Base-by-base conservation (phyloP, 1,284 basidiomycete genomes). In the Fistulinella cinereoalba region DNA sequence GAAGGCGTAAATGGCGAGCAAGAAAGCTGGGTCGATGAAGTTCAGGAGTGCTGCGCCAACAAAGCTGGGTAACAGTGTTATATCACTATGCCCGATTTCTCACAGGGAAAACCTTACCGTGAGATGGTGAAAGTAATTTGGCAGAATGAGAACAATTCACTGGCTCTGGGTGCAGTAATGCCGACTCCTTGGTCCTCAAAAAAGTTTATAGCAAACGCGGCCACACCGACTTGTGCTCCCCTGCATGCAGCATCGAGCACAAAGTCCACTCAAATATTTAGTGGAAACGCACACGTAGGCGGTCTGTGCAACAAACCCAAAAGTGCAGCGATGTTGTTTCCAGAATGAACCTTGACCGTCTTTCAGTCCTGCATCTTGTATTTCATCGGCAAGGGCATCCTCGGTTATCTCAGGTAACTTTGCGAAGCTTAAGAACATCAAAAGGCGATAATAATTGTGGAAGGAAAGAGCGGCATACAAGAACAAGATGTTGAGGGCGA, bases 331-430 rank as follows among this genome's bases (percentile, higher is more conserved):
- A 58, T 79, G 80, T 53, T 89, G 85, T 66, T 78, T 83, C 74
- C 77, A 79, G 65, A 92, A 85, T 1, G 84, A 70, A 42, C 79
- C 75, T 29, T 71, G 63, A 47, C 80, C 76, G 13, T 66, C 60
- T 24, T 62, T 62, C 41, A 78, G 51, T 3, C 73, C 77, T 21
- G 64, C 71, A 11, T 67, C 67, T 29, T 72, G 66, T 43, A 79
- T 68, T 51, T 84, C 75, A 24, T 77, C 68, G 10, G 73, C 70
- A 27, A 81, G 68, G 15, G 80, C 80, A 51, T 84, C 81, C 52
- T 88, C 83, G 8, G 81, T 79, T 48, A 91, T 85, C 62, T 92
- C 88, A 19, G 88, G 88, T 8, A 92, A 73, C 47, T 77, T 68
- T 60, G 81, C 83, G 66, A 88, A 82, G 63, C 80, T 83, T 42